phyloP scores from a whole-genome alignment of 2,329 filamentous ascomycete species.

The Botrytis sinoallii region DNA sequence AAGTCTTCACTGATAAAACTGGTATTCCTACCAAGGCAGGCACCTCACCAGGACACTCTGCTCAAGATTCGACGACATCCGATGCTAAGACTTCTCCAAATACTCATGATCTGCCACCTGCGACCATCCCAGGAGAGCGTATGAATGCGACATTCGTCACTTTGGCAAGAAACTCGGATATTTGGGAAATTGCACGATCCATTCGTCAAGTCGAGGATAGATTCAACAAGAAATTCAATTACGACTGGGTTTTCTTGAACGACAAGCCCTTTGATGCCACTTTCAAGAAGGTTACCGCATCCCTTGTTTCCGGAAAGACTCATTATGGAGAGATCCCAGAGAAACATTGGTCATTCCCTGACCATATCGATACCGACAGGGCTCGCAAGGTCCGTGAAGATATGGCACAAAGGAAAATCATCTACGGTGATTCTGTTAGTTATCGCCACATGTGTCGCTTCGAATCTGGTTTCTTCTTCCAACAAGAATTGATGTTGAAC shows the following conservation, averaged over 20 bases:
- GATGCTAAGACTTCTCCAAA: conserved; percentile 32
- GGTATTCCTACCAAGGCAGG: conserved; percentile 32
- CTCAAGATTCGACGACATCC: conserved; percentile 22
- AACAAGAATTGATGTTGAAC: conserved; percentile 85
- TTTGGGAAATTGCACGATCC: conserved; percentile 95
- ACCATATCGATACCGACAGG: conserved; percentile 93
- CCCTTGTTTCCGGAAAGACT: conserved; percentile 88
- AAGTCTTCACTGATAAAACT: conserved; percentile 28
- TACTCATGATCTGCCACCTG: conserved; percentile 38
- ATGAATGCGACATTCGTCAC: conserved; percentile 99
- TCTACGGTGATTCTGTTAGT: conserved; percentile 94
- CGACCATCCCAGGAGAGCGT: conserved; percentile 62
- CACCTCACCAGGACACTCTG: conserved; percentile 26
- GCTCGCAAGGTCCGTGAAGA: conserved; percentile 87
- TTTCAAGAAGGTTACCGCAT: conserved; percentile 88
- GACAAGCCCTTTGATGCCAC: conserved; percentile 89
- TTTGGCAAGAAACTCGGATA: conserved; percentile 84
- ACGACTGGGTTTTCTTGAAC: conserved; percentile 99
- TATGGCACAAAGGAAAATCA: conserved; percentile 92
- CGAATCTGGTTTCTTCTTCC: conserved; percentile 99
- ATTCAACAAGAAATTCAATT: conserved; percentile 95
- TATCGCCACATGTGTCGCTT: conserved; percentile 99
- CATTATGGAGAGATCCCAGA: conserved; percentile 84
- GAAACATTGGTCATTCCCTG: conserved; percentile 97
- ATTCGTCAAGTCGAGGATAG: conserved; percentile 97